Percentiles rank a stretch among this genome's conserved stretches.
Evolutionary conservation across 352 stramenopile species (phyloP).

Genomic region (Blastocystis sp.): DNA sequence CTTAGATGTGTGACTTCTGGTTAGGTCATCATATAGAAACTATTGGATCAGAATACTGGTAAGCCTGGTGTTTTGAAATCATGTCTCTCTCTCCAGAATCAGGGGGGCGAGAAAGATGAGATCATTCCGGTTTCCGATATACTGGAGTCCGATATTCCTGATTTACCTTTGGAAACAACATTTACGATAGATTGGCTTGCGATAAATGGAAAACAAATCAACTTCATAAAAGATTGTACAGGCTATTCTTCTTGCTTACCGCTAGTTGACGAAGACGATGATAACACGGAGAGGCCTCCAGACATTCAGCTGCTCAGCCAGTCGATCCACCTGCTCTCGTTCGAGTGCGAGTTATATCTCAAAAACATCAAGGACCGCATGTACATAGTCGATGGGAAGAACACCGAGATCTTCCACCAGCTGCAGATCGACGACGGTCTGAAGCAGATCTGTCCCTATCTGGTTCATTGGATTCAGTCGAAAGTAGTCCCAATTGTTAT

Average conservation of each 20-base stretch:
- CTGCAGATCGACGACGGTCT: conserved; percentile 25
- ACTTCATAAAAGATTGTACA: not conserved
- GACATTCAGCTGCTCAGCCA: not conserved
- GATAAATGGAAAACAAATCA: conserved; percentile 9
- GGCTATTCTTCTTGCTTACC: not conserved
- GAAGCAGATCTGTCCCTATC: conserved; percentile 36
- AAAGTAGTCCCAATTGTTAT: not conserved
- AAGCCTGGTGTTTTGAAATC: not conserved
- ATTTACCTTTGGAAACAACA: conserved; percentile 9
- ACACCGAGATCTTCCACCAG: conserved; percentile 33
- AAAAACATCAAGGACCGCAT: conserved; percentile 33
- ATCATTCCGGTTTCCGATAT: not conserved
- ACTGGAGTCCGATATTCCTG: not conserved
- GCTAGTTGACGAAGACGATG: not conserved
- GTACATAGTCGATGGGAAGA: not conserved
- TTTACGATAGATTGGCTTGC: not conserved
- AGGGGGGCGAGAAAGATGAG: not conserved
- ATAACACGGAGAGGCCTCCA: not conserved
- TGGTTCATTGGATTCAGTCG: conserved; percentile 45
- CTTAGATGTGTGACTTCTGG: not conserved
- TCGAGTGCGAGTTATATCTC: conserved; percentile 52
- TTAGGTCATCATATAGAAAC: not conserved
- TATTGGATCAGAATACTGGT: not conserved
- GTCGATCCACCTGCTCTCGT: not conserved
- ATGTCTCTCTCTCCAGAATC: not conserved